These are phyloP conservation scores for Penicillium samsonianum DNA, from an alignment of 495 filamentous ascomycete species.

Conservation along the genomic window DNA sequence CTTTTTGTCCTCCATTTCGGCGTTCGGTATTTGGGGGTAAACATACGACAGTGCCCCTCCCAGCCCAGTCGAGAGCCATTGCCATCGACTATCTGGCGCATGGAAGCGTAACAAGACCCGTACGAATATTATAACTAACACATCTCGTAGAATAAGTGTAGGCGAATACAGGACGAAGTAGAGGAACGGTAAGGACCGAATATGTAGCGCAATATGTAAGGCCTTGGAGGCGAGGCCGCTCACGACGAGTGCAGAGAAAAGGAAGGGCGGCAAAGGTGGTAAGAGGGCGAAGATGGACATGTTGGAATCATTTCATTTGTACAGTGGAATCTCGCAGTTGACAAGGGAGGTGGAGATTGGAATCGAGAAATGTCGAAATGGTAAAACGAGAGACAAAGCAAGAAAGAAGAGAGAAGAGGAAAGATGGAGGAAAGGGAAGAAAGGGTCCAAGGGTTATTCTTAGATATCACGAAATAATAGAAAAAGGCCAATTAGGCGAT, in stretches of 20 bases:
- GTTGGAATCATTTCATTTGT: conserved; percentile 27
- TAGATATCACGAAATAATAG: conserved; percentile 4
- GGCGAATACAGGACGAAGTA: conserved; percentile 41
- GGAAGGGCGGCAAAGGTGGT: conserved; percentile 33
- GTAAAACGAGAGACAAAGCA: background rate
- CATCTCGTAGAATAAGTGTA: conserved; percentile 38
- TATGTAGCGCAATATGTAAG: conserved; percentile 40
- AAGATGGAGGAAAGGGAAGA: background rate
- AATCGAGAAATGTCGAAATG: background rate
- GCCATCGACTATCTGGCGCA: conserved; percentile 22
- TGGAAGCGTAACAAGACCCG: conserved; percentile 33
- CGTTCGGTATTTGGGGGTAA: background rate
- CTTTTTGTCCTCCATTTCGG: background rate
- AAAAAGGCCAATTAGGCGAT: conserved; percentile 9
- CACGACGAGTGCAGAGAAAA: conserved; percentile 40
- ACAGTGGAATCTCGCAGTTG: background rate
- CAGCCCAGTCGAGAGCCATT: conserved; percentile 30
- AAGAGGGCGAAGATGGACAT: conserved; percentile 27
- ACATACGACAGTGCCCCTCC: conserved; percentile 40
- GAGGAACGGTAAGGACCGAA: conserved; percentile 38
- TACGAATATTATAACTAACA: conserved; percentile 34
- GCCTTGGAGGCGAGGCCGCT: conserved; percentile 39
- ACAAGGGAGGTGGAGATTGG: background rate
- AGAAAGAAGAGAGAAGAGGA: background rate
- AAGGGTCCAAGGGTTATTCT: conserved; percentile 4